These are phyloP conservation scores for Leptographium procerum DNA, from an alignment of 2,329 filamentous ascomycete genomes.

Conservation along the genomic window DNA sequence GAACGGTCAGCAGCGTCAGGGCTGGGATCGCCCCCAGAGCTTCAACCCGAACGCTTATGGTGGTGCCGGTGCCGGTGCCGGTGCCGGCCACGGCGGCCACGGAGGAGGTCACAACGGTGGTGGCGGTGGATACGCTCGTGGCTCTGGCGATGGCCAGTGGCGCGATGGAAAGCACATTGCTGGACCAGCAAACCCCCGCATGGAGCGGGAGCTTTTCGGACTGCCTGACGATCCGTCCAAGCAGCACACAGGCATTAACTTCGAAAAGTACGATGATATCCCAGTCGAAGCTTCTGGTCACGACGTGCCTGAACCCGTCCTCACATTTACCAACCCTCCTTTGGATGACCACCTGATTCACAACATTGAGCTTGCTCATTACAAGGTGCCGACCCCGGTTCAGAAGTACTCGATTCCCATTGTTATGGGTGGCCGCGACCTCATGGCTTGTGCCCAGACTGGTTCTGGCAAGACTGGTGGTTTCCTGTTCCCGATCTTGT, in stretches of 20 bases:
- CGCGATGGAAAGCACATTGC: conserved; percentile 92
- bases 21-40: conserved; percentile 20
- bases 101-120: conserved; percentile 28
- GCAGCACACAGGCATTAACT: conserved; percentile 98
- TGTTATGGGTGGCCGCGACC: conserved; percentile 91
- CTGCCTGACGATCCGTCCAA: conserved; percentile 83
- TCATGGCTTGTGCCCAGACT: conserved; percentile 99
- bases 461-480: conserved; percentile 99
- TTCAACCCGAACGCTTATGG: conserved; percentile 57
- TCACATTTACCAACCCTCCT: conserved; percentile 84
- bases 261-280: conserved; percentile 99
- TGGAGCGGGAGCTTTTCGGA: conserved; percentile 95
- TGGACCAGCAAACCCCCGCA: conserved; percentile 73
- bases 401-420: conserved; percentile 99
- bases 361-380: conserved; percentile 90
- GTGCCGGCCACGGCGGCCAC: conserved; percentile 18
- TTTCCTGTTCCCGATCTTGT: conserved; percentile 97
- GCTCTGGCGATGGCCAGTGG: conserved; percentile 94
- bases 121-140: conserved; percentile 49
- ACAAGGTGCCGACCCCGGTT: conserved; percentile 91
- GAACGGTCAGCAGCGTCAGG: conserved; percentile 12
- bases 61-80: conserved; percentile 29
- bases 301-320: conserved; percentile 84
- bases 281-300: conserved; percentile 94
- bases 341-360: conserved; percentile 84